Percentiles rank a stretch among this genome's conserved stretches.
Conservation (phyloP, 208 protist species). For the Trypanosoma grayi region DNA sequence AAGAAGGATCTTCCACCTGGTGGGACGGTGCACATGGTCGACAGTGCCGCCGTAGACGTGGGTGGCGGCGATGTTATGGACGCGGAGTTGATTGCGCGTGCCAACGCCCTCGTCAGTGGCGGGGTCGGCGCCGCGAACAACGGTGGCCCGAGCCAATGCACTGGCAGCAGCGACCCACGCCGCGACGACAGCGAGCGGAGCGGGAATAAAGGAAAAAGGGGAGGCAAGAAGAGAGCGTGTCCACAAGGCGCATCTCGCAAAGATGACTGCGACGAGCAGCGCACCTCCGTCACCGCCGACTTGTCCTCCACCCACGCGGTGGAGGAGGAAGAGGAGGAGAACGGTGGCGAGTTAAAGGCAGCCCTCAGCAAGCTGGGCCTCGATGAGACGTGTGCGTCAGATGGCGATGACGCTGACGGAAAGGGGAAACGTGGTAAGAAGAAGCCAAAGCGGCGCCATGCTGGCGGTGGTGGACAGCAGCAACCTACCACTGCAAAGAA, state of each 20-base stretch:
- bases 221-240: constrained; percentile 11
- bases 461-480: constrained; percentile 6
- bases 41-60: constrained; percentile 60
- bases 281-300: not conserved
- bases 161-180: constrained; percentile 5
- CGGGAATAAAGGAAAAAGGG: constrained; percentile 8
- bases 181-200: constrained; percentile 1
- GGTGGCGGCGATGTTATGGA: constrained; percentile 28
- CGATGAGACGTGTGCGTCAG: constrained; percentile 4
- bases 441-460: constrained; percentile 19
- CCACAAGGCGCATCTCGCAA: not conserved
- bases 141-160: constrained; percentile 2
- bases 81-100: constrained; percentile 13
- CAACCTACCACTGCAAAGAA: constrained; percentile 25
- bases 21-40: constrained; percentile 71
- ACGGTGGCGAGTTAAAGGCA: constrained; percentile 19
- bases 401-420: constrained; percentile 18
- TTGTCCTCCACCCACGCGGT: not conserved
- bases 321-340: constrained; percentile 26
- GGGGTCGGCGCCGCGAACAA: not conserved
- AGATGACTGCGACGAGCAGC: constrained; percentile 1
- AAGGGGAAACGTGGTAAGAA: constrained; percentile 26
- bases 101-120: constrained; percentile 14
- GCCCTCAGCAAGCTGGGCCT: constrained; percentile 18
- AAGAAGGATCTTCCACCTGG: constrained; percentile 58